Evolutionary conservation across 805 yeast species (phyloP).

Genomic region (Huiozyma sinensis): DNA sequence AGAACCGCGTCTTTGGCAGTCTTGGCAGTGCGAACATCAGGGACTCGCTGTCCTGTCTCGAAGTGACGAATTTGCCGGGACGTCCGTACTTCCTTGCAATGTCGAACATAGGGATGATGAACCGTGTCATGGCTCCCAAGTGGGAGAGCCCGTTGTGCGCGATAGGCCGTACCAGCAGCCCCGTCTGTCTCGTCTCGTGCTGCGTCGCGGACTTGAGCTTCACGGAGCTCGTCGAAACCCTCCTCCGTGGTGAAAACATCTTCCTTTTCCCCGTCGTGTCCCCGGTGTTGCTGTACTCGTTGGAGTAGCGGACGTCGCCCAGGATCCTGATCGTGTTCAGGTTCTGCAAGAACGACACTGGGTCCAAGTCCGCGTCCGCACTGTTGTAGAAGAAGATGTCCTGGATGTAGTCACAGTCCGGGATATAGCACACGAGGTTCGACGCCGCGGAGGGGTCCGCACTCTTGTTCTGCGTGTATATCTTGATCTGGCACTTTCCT

Average conservation of each 20-base stretch:
- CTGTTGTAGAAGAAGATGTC: constrained; percentile 21
- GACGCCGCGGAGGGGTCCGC: constrained; percentile 12
- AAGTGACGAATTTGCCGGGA: constrained; percentile 47
- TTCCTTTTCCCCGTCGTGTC: constrained; percentile 3
- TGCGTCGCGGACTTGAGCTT: constrained; percentile 3
- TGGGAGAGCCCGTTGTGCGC: constrained; percentile 59
- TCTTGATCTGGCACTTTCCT: constrained; percentile 21
- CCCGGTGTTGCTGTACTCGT: constrained; percentile 1
- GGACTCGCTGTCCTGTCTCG: constrained; percentile 41
- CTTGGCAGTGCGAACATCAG: constrained; percentile 63
- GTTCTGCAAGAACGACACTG: constrained; percentile 5
- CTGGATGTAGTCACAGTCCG: constrained; percentile 20
- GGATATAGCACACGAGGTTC: constrained; percentile 22
- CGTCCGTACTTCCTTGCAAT: constrained; percentile 63
- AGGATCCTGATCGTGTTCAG: constrained; percentile 13
- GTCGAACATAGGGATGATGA: constrained; percentile 56
- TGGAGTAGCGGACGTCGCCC: constrained; percentile 13
- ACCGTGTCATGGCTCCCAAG: constrained; percentile 57
- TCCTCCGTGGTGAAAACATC: constrained; percentile 11
- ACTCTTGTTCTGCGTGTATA: constrained; percentile 22
- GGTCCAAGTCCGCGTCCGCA: neutral
- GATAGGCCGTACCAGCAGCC: constrained; percentile 47
- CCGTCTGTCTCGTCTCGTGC: constrained; percentile 8
- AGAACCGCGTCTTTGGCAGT: constrained; percentile 52
- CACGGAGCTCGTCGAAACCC: constrained; percentile 5